Conservation (phyloP, 768 basidiomycete species). For the Auricularia auricula-judae region DNA sequence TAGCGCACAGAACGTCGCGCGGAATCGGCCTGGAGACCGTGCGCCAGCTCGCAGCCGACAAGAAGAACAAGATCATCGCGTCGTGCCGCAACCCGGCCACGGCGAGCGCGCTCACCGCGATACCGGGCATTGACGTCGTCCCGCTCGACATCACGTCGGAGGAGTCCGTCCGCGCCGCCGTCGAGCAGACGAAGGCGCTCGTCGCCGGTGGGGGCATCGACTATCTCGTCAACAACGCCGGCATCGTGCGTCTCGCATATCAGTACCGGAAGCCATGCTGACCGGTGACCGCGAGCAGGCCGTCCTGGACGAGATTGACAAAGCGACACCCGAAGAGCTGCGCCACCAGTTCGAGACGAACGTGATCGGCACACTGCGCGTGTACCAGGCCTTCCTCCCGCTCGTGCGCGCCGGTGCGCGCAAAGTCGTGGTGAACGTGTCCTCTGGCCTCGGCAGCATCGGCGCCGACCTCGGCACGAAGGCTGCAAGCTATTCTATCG, state of each 20-base stretch:
- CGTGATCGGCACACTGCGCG: conserved; percentile 24
- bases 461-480: conserved; percentile 18
- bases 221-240: conserved; percentile 1
- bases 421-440: conserved; percentile 25
- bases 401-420: conserved; percentile 19
- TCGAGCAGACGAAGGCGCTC: conserved; percentile 7
- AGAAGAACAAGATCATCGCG: conserved; percentile 15
- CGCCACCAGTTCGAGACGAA: conserved; percentile 18
- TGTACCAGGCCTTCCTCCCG: conserved; percentile 23
- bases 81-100: conserved; percentile 14
- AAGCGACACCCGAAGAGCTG: conserved; percentile 11
- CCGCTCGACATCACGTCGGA: conserved; percentile 20
- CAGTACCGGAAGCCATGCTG: background rate
- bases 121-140: conserved; percentile 20
- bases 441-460: conserved; percentile 23
- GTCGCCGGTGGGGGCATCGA: background rate
- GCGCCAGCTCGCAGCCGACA: conserved; percentile 8
- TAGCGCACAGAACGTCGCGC: conserved; percentile 10
- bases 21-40: conserved; percentile 13
- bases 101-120: conserved; percentile 11
- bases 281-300: background rate
- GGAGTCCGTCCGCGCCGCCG: conserved; percentile 17
- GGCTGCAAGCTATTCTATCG: conserved; percentile 24
- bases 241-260: background rate
- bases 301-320: conserved; percentile 6